Base-by-base conservation (phyloP, 2,329 filamentous ascomycete genomes). In the Xylaria sp. region DNA sequence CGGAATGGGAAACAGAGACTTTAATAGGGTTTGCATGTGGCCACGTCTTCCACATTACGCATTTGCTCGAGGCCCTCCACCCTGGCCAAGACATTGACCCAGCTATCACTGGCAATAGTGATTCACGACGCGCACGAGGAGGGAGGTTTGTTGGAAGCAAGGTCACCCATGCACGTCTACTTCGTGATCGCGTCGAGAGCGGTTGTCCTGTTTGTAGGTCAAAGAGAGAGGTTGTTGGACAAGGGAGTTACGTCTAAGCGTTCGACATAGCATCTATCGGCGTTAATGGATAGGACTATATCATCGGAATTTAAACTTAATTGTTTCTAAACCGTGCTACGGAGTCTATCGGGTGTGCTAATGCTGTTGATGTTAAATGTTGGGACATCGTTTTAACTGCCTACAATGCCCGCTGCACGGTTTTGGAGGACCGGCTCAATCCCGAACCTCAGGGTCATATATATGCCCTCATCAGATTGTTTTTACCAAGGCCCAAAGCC, bases 21-120 rank as follows among this genome's bases (percentile, higher is more conserved):
- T 79, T 96, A 2, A 84, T 94, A 5, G 91, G 91, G 3, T 95
- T 94, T 73, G 87, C 89, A 1, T 96, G 92, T 71, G 90, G 91
- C 0, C 91, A 95, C 72, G 87, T 92, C 25, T 95, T 91, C 73
- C 92, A 96, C 70, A 81, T 93, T 1, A 82, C 84, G 3, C 92
- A 93, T 70, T 77, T 95, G 17, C 75, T 94, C 13, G 81, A 83
- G 67, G 76, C 78, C 59, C 67, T 87, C 51, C 73, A 82, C 44
- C 77, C 78, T 6, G 37, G 82, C 69, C 55, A 81, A 77, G 73
- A 74, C 74, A 25, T 73, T 75, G 5, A 84, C 88, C 58, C 66
- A 61, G 1, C 53, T 27, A 43, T 61, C 62, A 44, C 38, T 56
- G 40, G 52, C 1, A 58, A 53, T 5, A 25, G 38, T 4, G 55